Evolutionary conservation across 2,329 filamentous ascomycete genomes (phyloP).

Genomic region (Pseudocercospora eumusae): DNA sequence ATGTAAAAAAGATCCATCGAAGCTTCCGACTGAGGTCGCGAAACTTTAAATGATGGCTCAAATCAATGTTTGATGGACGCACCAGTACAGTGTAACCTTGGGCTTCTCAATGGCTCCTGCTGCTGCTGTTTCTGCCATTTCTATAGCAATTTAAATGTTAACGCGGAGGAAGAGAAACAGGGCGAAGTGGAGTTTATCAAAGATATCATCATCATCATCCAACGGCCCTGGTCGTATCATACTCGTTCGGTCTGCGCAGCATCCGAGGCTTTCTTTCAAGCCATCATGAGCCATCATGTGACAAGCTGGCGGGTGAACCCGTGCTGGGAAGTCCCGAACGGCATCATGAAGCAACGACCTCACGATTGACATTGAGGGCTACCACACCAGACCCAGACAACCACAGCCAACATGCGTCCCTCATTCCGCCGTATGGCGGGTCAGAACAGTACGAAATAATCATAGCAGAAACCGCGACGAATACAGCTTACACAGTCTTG

Average conservation of each 20-base stretch:
- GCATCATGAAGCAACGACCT: constrained; percentile 9
- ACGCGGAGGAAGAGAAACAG: background rate
- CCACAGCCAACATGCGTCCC: constrained; percentile 34
- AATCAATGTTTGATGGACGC: constrained; percentile 25
- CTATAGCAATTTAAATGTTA: constrained; percentile 7
- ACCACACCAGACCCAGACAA: constrained; percentile 8
- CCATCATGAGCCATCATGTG: constrained; percentile 2
- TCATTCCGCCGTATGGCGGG: constrained; percentile 41
- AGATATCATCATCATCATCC: background rate
- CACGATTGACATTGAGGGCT: constrained; percentile 9
- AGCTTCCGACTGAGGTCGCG: background rate
- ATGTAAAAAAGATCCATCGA: background rate
- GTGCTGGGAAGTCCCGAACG: background rate
- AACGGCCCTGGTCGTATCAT: background rate
- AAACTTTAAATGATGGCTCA: background rate
- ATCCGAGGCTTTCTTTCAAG: constrained; percentile 1
- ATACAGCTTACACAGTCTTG: constrained; percentile 24
- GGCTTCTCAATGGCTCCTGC: constrained; percentile 37
- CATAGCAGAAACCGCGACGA: background rate
- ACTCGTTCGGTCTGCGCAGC: background rate
- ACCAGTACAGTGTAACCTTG: constrained; percentile 68
- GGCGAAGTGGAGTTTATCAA: background rate
- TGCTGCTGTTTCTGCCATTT: constrained; percentile 29
- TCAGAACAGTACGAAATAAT: constrained; percentile 39
- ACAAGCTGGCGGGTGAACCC: background rate